Evolutionary conservation across 192 early-diverging fungal genomes (phyloP).

Genomic region (Backusella psychrophila): DNA sequence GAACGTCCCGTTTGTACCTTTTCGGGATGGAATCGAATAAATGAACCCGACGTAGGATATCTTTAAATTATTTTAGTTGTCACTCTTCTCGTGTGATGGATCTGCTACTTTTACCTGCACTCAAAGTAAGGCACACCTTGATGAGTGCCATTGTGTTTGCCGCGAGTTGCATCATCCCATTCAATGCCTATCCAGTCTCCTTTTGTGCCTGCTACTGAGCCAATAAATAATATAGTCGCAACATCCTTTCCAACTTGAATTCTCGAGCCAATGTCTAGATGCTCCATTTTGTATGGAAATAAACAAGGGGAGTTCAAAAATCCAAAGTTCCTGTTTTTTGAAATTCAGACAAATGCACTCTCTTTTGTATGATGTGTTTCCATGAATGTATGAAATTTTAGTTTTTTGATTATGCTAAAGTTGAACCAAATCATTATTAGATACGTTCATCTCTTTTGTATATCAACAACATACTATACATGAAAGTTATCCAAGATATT

Average conservation of each 20-base stretch:
- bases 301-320: neutral
- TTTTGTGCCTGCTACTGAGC: constrained; percentile 38
- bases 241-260: constrained; percentile 40
- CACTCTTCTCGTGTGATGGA: neutral
- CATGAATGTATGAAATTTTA: too few species aligned
- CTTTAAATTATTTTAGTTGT: neutral
- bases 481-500: too few species aligned
- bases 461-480: too few species aligned
- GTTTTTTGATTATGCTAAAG: too few species aligned
- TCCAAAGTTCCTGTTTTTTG: too few species aligned
- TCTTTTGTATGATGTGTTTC: too few species aligned
- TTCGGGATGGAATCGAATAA: constrained; percentile 44
- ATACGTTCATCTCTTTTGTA: too few species aligned
- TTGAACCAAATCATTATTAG: too few species aligned
- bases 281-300: neutral
- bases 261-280: constrained; percentile 33
- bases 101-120: constrained; percentile 38
- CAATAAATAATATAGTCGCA: constrained; percentile 52
- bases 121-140: constrained; percentile 50
- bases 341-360: too few species aligned
- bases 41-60: constrained; percentile 49
- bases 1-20: constrained; percentile 42
- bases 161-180: constrained; percentile 57
- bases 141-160: constrained; percentile 60
- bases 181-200: constrained; percentile 63